A percentile compares a stretch with the other conserved stretches of the same genome.
Conservation (phyloP, 768 basidiomycete genomes). For the Lactarius akahatsu region DNA sequence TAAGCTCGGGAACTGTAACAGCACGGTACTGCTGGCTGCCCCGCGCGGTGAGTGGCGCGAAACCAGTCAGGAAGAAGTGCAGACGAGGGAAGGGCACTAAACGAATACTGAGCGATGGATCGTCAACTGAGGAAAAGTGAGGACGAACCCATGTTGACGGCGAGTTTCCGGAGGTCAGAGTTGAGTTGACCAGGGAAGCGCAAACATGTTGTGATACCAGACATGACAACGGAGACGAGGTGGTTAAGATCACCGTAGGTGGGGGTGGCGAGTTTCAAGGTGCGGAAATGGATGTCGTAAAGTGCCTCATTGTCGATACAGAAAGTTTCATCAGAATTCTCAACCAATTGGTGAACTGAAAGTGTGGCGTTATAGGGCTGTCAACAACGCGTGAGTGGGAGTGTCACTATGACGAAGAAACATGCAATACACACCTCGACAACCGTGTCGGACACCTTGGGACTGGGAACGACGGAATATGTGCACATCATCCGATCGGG, state of each 20-base stretch:
- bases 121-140: conserved; percentile 1
- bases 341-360: conserved; percentile 97
- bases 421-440: conserved; percentile 62
- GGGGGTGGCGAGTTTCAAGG: conserved; percentile 92
- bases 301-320: conserved; percentile 99
- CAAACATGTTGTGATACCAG: conserved; percentile 96
- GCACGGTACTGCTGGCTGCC: conserved; percentile 95
- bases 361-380: conserved; percentile 98
- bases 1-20: conserved; percentile 95
- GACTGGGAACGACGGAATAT: conserved; percentile 96
- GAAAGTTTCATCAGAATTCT: conserved; percentile 99
- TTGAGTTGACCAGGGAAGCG: conserved; percentile 99
- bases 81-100: conserved; percentile 97
- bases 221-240: conserved; percentile 97
- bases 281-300: conserved; percentile 98
- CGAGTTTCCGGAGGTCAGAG: conserved; percentile 96
- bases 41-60: conserved; percentile 90
- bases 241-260: conserved; percentile 98
- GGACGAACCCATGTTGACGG: conserved; percentile 94
- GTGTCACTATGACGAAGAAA: not conserved
- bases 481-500: conserved; percentile 99
- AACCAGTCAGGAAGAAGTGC: conserved; percentile 99
- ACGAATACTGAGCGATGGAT: conserved; percentile 12
- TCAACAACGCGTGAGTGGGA: not conserved
- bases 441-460: conserved; percentile 98